These are phyloP conservation scores for Saccharomyces hybrid DNA, from an alignment of 1,139 yeast species.

Conservation along the genomic window DNA sequence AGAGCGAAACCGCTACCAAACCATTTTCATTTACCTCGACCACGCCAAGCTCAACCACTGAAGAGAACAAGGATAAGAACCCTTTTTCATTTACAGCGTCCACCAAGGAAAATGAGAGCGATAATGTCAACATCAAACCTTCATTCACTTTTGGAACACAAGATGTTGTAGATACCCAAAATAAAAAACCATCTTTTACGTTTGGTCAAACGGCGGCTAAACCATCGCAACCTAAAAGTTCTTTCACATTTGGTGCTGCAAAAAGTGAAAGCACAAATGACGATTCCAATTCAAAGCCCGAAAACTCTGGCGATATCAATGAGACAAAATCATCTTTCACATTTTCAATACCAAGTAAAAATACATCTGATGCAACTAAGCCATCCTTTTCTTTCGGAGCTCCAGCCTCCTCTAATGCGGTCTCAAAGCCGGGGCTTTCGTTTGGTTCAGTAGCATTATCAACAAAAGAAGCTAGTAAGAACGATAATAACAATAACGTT, in stretches of 20 bases:
- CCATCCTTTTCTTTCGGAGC: constrained; percentile 25
- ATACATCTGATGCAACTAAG: constrained; percentile 7
- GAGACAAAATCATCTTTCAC: constrained; percentile 10
- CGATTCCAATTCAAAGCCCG: constrained; percentile 16
- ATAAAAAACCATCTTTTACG: constrained; percentile 2
- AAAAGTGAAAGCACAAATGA: constrained; percentile 12
- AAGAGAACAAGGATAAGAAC: constrained; percentile 12
- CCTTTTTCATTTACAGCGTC: constrained; percentile 16
- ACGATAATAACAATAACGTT: constrained; percentile 2
- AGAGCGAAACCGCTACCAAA: constrained; percentile 9
- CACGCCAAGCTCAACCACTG: constrained; percentile 9
- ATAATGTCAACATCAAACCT: constrained; percentile 11
- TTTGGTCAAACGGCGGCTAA: constrained; percentile 10
- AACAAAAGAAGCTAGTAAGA: constrained; percentile 1
- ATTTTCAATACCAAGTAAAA: constrained; percentile 4
- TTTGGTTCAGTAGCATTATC: constrained; percentile 18
- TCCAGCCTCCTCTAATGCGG: constrained; percentile 6
- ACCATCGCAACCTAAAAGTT: neutral
- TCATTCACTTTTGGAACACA: constrained; percentile 14
- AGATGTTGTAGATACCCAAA: neutral
- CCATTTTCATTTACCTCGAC: constrained; percentile 5
- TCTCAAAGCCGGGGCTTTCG: constrained; percentile 22
- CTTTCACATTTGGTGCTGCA: constrained; percentile 1
- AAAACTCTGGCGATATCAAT: constrained; percentile 25
- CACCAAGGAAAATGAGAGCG: constrained; percentile 1